A percentile compares a stretch with the other conserved stretches of the same genome.
phyloP scores from a whole-genome alignment of 352 stramenopile genomes.

The Pythium biforme region DNA sequence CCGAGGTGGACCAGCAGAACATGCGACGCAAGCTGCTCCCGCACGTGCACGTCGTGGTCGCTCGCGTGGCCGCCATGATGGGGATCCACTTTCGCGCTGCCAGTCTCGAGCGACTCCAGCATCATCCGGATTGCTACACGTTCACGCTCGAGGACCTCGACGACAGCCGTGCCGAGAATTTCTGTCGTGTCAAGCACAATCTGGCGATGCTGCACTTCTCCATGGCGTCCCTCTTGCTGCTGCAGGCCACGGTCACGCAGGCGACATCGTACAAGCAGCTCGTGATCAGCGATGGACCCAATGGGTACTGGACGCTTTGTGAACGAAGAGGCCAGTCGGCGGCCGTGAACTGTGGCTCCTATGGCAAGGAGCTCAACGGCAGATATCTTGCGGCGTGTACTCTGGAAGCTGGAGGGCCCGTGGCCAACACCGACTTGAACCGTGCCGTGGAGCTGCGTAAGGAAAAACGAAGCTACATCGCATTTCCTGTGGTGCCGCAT shows the following conservation, averaged over 20 bases:
- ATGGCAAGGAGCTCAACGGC: slow-evolving; percentile 41
- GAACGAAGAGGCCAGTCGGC: slow-evolving; percentile 72
- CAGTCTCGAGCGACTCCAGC: slow-evolving; percentile 44
- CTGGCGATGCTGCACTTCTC: slow-evolving; percentile 85
- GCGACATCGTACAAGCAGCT: slow-evolving; percentile 79
- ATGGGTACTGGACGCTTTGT: slow-evolving; percentile 87
- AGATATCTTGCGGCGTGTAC: slow-evolving; percentile 61
- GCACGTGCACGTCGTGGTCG: slow-evolving; percentile 52
- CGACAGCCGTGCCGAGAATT: slow-evolving; percentile 33
- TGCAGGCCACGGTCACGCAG: slow-evolving; percentile 68
- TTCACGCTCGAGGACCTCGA: slow-evolving; percentile 82
- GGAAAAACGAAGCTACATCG: slow-evolving; percentile 51
- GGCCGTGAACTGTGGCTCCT: slow-evolving; percentile 69
- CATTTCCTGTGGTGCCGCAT: slow-evolving; percentile 38
- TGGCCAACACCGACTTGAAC: slow-evolving; percentile 83
- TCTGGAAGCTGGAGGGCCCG: slow-evolving; percentile 72
- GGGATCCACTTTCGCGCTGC: slow-evolving; percentile 43
- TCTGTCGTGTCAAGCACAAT: slow-evolving; percentile 82
- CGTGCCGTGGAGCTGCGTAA: slow-evolving; percentile 63
- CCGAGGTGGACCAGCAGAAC: slow-evolving; percentile 77
- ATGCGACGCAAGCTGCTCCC: slow-evolving; percentile 55
- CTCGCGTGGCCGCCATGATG: slow-evolving; percentile 50
- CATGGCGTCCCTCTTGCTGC: slow-evolving; percentile 78
- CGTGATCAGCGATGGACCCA: slow-evolving; percentile 58
- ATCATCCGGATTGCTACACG: slow-evolving; percentile 58